Evolutionary conservation across 192 early-diverging fungal genomes (phyloP).

Genomic region (Coemansia javaensis): DNA sequence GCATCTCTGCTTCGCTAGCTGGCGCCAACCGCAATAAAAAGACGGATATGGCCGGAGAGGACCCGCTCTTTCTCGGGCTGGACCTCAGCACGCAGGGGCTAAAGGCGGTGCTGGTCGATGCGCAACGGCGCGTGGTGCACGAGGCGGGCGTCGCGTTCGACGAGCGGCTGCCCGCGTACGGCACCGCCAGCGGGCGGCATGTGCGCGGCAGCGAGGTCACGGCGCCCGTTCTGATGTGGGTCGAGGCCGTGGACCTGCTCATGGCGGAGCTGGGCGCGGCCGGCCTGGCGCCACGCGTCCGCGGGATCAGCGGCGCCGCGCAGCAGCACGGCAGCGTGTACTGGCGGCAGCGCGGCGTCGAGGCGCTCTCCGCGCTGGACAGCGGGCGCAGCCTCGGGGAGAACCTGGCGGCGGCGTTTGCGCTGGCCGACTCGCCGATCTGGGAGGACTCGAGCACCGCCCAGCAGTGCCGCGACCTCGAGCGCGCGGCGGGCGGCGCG

Average conservation of each 20-base stretch:
- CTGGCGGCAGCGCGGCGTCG: slow-evolving; percentile 55
- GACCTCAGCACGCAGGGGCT: slow-evolving; percentile 77
- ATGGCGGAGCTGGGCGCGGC: slow-evolving; percentile 45
- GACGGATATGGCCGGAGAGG: too few species aligned
- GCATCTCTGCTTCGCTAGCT: too few species aligned
- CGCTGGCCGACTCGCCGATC: slow-evolving; percentile 58
- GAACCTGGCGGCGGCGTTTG: slow-evolving; percentile 57
- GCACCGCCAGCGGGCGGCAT: slow-evolving; percentile 49
- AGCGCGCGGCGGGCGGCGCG: slow-evolving; percentile 60
- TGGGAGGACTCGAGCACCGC: slow-evolving; percentile 80
- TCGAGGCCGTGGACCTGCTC: slow-evolving; percentile 64
- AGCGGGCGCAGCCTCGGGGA: slow-evolving; percentile 22
- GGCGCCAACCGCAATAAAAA: too few species aligned
- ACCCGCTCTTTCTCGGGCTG: slow-evolving; percentile 61
- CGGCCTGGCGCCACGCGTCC: slow-evolving; percentile 39
- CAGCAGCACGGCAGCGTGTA: slow-evolving; percentile 88
- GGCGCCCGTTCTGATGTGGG: slow-evolving; percentile 74
- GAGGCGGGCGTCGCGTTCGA: slow-evolving; percentile 62
- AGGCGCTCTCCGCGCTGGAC: slow-evolving; percentile 43
- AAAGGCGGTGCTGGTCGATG: slow-evolving; percentile 58
- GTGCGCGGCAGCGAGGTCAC: slow-evolving; percentile 51
- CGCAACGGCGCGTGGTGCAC: slow-evolving; percentile 13
- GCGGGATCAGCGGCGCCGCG: slow-evolving; percentile 64
- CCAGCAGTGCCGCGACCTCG: slow-evolving; percentile 58
- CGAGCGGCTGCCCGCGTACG: slow-evolving; percentile 57